Conservation (phyloP, 768 basidiomycete genomes). For the Termitomyces titanicus region DNA sequence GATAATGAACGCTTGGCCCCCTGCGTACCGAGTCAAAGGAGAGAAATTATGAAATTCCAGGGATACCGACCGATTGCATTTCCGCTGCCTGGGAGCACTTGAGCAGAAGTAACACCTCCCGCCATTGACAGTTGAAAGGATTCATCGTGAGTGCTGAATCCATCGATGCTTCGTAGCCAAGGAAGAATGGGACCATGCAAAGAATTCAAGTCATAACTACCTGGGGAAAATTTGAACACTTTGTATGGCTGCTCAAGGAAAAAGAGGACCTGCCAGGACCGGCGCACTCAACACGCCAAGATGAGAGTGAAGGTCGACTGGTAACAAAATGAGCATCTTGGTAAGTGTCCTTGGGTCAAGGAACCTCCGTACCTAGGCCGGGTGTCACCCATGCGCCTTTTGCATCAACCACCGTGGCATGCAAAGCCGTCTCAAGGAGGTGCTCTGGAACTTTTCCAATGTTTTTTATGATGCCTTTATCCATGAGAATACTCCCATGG, state of each 20-base stretch:
- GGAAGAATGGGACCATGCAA: conserved; percentile 65
- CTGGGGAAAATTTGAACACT: conserved; percentile 15
- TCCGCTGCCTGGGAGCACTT: conserved; percentile 73
- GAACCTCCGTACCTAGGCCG: conserved; percentile 43
- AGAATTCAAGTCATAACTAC: conserved; percentile 62
- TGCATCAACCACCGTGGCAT: conserved; percentile 56
- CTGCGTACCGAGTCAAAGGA: conserved; percentile 31
- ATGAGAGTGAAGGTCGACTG: conserved; percentile 78
- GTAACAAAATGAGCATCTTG: conserved; percentile 18
- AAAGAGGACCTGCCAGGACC: conserved; percentile 34
- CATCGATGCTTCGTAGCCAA: conserved; percentile 81
- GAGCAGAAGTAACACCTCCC: conserved; percentile 85
- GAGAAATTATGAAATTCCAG: not conserved
- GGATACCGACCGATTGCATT: conserved; percentile 63
- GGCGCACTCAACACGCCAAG: conserved; percentile 72
- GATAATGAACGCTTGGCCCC: conserved; percentile 85
- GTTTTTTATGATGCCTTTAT: conserved; percentile 58
- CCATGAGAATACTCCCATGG: conserved; percentile 64
- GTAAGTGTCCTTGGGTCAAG: conserved; percentile 3
- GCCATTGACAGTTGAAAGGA: conserved; percentile 71
- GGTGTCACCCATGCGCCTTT: conserved; percentile 68
- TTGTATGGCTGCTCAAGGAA: conserved; percentile 5
- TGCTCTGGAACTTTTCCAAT: conserved; percentile 49
- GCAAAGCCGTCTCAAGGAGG: conserved; percentile 31
- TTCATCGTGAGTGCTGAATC: conserved; percentile 82